Evolutionary conservation across 2,329 filamentous ascomycete species (phyloP), one percentile per base, ranked within the genome.

Genomic region (Aureobasidium subglaciale): DNA sequence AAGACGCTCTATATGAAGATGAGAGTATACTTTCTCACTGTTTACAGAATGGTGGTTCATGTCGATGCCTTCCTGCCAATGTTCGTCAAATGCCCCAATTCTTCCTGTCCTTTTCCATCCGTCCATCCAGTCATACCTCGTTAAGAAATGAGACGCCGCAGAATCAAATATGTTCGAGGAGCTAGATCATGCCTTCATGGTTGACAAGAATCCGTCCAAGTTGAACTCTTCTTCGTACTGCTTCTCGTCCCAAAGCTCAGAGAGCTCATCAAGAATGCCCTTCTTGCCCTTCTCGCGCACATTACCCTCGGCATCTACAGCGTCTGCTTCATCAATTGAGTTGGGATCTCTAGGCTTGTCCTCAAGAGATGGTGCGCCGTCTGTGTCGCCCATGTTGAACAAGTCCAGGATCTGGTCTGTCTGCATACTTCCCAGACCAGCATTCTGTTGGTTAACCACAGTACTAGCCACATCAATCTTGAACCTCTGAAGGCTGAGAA

Each of bases 211-310:
- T 3, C 89, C 91, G 65, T 96, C 90, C 62, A 99, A 75, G 69
- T 97, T 90, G 70, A 96, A 97, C 71, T 95, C 95, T 75, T 99
- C 93, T 73, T 96, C 90, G 71, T 99, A 99, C 75, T 96, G 91
- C 68, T 85, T 86, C 69, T 96, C 92, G 69, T 99, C 93, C 92
- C 93, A 99, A 27, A 99, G 75, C 71, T 99, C 93, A 57, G 90
- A 92, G 57, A 99, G 73, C 67, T 97, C 93, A 68, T 99, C 93
- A 59, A 97, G 74, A 82, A 92, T 96, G 6, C 91, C 86, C 78
- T 96, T 96, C 79, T 96, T 96, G 57, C 93, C 93, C 64, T 95
- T 95, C 70, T 95, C 89, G 62, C 90, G 81, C 53, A 97, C 86
- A 64, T 97, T 90, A 45, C 93, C 93, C 22, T 88, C 90, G 60